Percentiles rank a stretch among this genome's conserved stretches.
phyloP scores from a whole-genome alignment of 108 stramenopile species.

The Pseudonitzschia multiseries region DNA sequence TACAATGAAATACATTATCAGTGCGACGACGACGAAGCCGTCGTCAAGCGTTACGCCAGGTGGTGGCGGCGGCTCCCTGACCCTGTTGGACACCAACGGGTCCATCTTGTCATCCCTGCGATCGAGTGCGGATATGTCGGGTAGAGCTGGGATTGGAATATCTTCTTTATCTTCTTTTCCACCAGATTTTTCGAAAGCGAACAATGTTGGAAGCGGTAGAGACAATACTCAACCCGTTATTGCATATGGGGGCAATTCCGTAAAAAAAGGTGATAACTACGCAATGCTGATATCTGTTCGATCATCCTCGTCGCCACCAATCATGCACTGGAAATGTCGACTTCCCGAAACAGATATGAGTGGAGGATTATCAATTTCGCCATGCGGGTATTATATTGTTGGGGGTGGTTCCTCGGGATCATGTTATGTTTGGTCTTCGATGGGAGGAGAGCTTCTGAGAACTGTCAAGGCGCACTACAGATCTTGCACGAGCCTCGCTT shows the following conservation, averaged over 20 bases:
- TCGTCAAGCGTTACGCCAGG: conserved; percentile 35
- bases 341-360: conserved; percentile 65
- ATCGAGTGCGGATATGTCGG: conserved; percentile 41
- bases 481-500: conserved; percentile 51
- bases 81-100: conserved; percentile 41
- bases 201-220: background rate
- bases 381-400: conserved; percentile 66
- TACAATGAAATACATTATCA: conserved; percentile 27
- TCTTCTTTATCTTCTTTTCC: conserved; percentile 46
- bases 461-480: conserved; percentile 80
- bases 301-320: conserved; percentile 38
- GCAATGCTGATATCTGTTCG: conserved; percentile 52
- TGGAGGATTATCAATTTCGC: conserved; percentile 46
- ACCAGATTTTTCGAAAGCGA: conserved; percentile 22
- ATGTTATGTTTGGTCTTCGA: conserved; percentile 60
- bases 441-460: conserved; percentile 57
- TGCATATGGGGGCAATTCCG: conserved; percentile 32
- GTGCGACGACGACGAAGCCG: conserved; percentile 47
- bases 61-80: conserved; percentile 54
- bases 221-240: conserved; percentile 25
- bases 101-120: conserved; percentile 44
- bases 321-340: conserved; percentile 70
- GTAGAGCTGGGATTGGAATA: conserved; percentile 40
- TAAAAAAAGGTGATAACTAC: conserved; percentile 47
- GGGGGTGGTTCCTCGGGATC: conserved; percentile 63